Evolutionary conservation across 2,329 filamentous ascomycete genomes (phyloP).

Genomic region (Thielaviopsis ethacetica): DNA sequence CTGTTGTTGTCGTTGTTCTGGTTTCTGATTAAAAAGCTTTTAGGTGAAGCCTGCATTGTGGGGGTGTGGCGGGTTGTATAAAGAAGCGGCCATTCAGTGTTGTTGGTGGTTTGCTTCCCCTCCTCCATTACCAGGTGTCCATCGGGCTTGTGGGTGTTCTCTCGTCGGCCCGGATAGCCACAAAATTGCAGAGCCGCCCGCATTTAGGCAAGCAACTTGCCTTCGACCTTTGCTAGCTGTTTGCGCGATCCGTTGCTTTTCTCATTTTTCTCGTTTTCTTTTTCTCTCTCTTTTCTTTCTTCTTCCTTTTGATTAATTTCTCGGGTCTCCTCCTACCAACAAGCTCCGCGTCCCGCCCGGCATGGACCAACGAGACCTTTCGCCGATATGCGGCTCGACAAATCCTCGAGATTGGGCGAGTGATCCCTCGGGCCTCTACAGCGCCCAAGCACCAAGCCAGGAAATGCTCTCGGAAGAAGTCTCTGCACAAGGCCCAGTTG

Average conservation of each 20-base stretch:
- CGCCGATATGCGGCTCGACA: background rate
- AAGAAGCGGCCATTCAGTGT: background rate
- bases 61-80: background rate
- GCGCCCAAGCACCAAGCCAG: background rate
- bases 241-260: background rate
- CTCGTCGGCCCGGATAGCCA: background rate
- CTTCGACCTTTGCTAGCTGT: background rate
- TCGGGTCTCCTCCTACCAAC: too few species aligned
- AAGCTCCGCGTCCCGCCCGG: too few species aligned
- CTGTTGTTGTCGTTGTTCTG: background rate
- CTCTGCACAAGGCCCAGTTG: background rate
- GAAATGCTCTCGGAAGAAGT: background rate
- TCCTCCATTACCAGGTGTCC: background rate
- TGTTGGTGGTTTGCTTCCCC: background rate
- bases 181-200: background rate
- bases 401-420: background rate
- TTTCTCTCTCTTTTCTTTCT: background rate
- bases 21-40: background rate
- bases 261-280: background rate
- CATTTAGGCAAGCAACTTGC: background rate
- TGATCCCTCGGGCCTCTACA: background rate
- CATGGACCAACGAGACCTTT: background rate
- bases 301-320: background rate
- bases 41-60: background rate
- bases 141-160: background rate